Percentiles rank a stretch among this genome's conserved stretches.
phyloP scores from a whole-genome alignment of 2,329 filamentous ascomycete species.

The Colletotrichum sp. region DNA sequence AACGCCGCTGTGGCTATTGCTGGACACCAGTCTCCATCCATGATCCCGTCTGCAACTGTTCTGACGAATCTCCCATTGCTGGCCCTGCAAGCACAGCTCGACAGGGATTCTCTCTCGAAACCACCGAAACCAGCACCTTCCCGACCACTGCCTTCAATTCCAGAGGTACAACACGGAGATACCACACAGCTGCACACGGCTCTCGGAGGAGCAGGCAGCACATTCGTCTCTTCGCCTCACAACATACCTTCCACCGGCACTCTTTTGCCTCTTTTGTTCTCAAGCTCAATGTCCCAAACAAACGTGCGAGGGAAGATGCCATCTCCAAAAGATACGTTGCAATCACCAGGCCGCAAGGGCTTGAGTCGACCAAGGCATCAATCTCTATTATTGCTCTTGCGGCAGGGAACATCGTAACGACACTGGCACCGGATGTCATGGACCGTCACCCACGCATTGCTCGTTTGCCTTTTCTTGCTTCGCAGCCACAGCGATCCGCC shows the following conservation, averaged over 20 bases:
- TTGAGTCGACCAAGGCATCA: not conserved
- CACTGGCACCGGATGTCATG: not conserved
- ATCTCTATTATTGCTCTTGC: not conserved
- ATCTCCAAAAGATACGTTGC: not conserved
- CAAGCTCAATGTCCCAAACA: not conserved
- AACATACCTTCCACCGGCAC: not conserved
- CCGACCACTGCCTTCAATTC: not conserved
- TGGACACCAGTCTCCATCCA: not conserved
- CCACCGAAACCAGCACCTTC: not conserved
- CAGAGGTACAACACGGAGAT: not conserved
- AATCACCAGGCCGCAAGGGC: not conserved
- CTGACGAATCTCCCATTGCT: not conserved
- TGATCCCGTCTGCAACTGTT: not conserved
- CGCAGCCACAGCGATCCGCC: not conserved
- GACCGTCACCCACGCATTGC: not conserved
- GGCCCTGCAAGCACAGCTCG: not conserved
- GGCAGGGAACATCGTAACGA: not conserved
- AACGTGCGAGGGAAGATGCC: not conserved
- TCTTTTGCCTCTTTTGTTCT: not conserved
- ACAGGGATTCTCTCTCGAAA: conserved; percentile 6
- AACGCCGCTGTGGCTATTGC: not conserved
- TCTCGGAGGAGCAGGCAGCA: not conserved
- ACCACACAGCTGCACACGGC: not conserved
- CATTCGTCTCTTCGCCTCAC: not conserved
- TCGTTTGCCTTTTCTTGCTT: not conserved